Evolutionary conservation across 2,329 filamentous ascomycete species (phyloP).

Genomic region (Cladosporium colombiae): DNA sequence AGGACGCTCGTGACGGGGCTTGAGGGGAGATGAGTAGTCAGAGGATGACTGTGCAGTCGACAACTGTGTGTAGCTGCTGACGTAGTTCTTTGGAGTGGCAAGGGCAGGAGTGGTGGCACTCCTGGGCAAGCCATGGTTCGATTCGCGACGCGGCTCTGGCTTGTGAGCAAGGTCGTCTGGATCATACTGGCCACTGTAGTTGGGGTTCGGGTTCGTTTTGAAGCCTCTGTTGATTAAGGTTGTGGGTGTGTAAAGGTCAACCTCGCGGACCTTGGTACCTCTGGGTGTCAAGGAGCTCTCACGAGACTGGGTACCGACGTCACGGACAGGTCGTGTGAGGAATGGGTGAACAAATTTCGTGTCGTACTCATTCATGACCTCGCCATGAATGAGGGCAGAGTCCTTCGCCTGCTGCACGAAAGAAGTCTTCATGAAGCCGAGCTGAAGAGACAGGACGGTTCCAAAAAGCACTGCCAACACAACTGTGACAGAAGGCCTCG

Average conservation of each 20-base stretch:
- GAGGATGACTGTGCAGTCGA: slow-evolving; percentile 38
- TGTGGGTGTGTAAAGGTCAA: slow-evolving; percentile 64
- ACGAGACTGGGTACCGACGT: slow-evolving; percentile 77
- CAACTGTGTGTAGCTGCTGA: slow-evolving; percentile 38
- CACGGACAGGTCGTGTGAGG: slow-evolving; percentile 75
- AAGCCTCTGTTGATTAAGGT: slow-evolving; percentile 73
- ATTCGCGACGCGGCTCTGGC: slow-evolving; percentile 26
- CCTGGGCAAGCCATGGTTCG: slow-evolving; percentile 21
- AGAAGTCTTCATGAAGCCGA: slow-evolving; percentile 69
- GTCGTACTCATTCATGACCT: slow-evolving; percentile 94
- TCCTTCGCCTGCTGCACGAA: slow-evolving; percentile 88
- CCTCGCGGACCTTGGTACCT: slow-evolving; percentile 43
- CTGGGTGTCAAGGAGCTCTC: slow-evolving; percentile 37
- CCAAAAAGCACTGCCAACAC: slow-evolving; percentile 80
- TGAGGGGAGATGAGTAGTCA: slow-evolving; percentile 51
- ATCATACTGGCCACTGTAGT: slow-evolving; percentile 68
- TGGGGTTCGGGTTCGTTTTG: slow-evolving; percentile 78
- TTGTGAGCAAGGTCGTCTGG: slow-evolving; percentile 53
- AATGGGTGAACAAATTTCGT: slow-evolving; percentile 91
- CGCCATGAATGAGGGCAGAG: slow-evolving; percentile 77
- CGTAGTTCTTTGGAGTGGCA: slow-evolving; percentile 28
- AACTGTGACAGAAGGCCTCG: slow-evolving; percentile 80
- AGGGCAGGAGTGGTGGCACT: slow-evolving; percentile 21
- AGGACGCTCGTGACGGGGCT: slow-evolving; percentile 44
- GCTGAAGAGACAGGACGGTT: slow-evolving; percentile 71